Conservation (phyloP, 164 flowering plant species). For the Litsea cubeba region DNA sequence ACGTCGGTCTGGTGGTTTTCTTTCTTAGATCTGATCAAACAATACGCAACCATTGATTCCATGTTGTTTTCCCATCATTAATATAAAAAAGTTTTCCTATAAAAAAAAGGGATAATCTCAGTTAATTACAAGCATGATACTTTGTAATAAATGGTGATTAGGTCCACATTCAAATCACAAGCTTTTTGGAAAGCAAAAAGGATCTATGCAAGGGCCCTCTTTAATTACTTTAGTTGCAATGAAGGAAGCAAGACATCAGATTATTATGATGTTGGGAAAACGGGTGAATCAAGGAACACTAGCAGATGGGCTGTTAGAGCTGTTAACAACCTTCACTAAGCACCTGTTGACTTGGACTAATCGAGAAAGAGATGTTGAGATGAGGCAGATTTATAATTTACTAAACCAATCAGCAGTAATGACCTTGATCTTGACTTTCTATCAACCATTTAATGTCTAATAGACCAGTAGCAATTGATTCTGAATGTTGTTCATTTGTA, state of each 20-base stretch:
- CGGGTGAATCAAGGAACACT: conserved; percentile 2
- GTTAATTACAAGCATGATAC: neutral
- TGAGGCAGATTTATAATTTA: neutral
- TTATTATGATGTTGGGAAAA: neutral
- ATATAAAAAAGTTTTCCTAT: no score
- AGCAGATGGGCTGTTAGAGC: neutral
- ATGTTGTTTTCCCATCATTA: no score
- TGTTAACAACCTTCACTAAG: neutral
- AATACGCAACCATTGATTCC: no score
- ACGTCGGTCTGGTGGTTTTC: no score
- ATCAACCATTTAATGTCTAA: neutral
- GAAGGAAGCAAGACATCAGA: neutral
- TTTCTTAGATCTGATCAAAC: no score
- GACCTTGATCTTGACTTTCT: neutral
- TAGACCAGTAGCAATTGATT: neutral
- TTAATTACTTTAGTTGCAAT: neutral
- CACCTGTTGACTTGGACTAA: neutral
- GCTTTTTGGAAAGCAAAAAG: neutral
- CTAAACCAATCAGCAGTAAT: neutral
- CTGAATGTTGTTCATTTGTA: no score
- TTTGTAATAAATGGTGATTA: neutral
- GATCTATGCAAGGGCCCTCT: neutral
- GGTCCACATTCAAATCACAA: neutral
- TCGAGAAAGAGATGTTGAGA: neutral
- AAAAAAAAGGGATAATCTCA: neutral